Percentiles rank a stretch among this genome's conserved stretches.
Conservation (phyloP, 768 basidiomycete species). For the Trametes cinnabarina region DNA sequence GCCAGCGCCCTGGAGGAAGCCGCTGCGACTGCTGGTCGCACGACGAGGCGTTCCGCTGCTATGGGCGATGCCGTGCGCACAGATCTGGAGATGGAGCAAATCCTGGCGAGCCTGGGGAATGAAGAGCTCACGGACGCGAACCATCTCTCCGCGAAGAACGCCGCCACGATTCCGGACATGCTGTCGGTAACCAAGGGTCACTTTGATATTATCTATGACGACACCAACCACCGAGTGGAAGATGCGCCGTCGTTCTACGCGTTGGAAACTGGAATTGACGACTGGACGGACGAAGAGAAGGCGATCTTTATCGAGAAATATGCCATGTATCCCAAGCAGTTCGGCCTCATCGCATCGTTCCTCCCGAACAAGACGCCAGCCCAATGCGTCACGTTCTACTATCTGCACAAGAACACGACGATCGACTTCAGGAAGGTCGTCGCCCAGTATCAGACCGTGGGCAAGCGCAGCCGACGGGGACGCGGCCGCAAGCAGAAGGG, state of each 20-base stretch:
- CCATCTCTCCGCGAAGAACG: slow-evolving; percentile 79
- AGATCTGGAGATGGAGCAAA: slow-evolving; percentile 96
- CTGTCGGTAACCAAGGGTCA: slow-evolving; percentile 62
- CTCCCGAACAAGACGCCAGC: slow-evolving; percentile 81
- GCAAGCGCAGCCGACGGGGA: slow-evolving; percentile 61
- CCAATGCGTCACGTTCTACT: slow-evolving; percentile 93
- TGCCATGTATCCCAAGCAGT: slow-evolving; percentile 87
- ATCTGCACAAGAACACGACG: slow-evolving; percentile 85
- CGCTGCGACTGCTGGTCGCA: slow-evolving; percentile 46
- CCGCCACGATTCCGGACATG: slow-evolving; percentile 91
- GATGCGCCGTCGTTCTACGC: slow-evolving; percentile 79
- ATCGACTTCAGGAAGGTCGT: slow-evolving; percentile 85
- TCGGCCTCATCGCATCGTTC: slow-evolving; percentile 82
- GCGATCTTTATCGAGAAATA: slow-evolving; percentile 76
- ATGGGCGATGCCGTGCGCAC: slow-evolving; percentile 89
- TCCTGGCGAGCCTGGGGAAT: slow-evolving; percentile 89
- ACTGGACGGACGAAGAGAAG: slow-evolving; percentile 89
- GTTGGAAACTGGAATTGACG: slow-evolving; percentile 66
- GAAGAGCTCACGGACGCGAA: slow-evolving; percentile 93
- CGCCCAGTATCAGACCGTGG: slow-evolving; percentile 54
- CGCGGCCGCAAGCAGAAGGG: slow-evolving; percentile 69
- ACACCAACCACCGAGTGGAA: slow-evolving; percentile 78
- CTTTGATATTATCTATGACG: slow-evolving; percentile 69
- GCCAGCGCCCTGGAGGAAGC: slow-evolving; percentile 44
- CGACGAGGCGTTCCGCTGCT: slow-evolving; percentile 72